Conservation (phyloP, 2,329 filamentous ascomycete genomes). For the Aureobasidium uvarum region DNA sequence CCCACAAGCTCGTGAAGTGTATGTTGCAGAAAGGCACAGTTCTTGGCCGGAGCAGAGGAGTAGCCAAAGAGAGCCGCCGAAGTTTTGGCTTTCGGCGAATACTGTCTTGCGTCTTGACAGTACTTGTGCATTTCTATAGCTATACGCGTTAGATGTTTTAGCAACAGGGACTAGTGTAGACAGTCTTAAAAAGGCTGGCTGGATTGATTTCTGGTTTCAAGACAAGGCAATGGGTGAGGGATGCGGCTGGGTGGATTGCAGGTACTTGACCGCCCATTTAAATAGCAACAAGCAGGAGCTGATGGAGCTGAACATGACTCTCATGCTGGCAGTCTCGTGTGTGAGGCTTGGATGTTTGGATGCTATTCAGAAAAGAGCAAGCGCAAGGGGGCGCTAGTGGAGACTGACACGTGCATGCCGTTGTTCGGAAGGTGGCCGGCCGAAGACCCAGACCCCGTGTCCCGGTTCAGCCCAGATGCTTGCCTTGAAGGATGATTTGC, state of each 20-base stretch:
- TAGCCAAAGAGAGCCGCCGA: no score
- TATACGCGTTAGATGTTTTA: no score
- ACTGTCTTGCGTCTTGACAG: no score
- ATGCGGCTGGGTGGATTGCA: not conserved
- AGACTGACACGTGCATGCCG: slow-evolving; percentile 7
- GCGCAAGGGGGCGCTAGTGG: slow-evolving; percentile 1
- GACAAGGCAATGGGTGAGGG: not conserved
- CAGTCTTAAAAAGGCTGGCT: not conserved
- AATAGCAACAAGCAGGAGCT: not conserved
- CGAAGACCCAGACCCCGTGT: slow-evolving; percentile 8
- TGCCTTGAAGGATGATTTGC: not conserved
- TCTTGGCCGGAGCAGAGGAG: no score
- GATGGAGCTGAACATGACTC: not conserved
- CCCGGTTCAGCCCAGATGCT: not conserved
- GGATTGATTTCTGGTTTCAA: not conserved
- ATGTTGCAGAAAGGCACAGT: no score
- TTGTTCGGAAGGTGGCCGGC: slow-evolving; percentile 1
- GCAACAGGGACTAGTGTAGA: not conserved
- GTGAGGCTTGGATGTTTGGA: not conserved
- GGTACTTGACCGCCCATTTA: not conserved
- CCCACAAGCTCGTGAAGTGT: no score
- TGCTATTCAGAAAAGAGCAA: not conserved
- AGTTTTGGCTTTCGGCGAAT: no score
- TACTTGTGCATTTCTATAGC: no score
- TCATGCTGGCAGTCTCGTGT: not conserved